phyloP scores from a whole-genome alignment of 1,284 basidiomycete genomes.

The Cryptococcus sp. region DNA sequence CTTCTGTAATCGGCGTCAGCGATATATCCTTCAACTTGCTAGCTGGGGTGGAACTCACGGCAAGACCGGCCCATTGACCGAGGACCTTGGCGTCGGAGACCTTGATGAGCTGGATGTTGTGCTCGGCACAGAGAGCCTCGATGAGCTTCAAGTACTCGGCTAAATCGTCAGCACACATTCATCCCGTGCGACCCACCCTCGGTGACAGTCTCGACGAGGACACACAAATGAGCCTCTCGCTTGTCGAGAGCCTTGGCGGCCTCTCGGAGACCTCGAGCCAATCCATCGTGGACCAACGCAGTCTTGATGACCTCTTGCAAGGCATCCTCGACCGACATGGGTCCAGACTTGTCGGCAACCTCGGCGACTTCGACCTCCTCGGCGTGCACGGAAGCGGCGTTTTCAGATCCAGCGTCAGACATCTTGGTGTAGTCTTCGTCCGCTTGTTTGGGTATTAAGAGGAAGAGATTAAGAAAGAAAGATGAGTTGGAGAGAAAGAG shows the following conservation, averaged over 20 bases:
- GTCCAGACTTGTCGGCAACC: constrained; percentile 77
- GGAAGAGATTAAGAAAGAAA: neutral
- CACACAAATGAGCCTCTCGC: constrained; percentile 96
- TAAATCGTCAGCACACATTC: constrained; percentile 8
- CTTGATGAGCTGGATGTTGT: constrained; percentile 99
- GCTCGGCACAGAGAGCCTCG: constrained; percentile 97
- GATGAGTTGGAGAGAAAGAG: neutral
- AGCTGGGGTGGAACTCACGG: constrained; percentile 48
- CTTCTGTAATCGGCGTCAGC: constrained; percentile 51
- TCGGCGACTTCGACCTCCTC: constrained; percentile 57
- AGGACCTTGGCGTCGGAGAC: constrained; percentile 94
- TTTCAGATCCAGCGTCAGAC: constrained; percentile 98
- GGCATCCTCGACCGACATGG: constrained; percentile 94
- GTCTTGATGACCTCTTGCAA: constrained; percentile 80
- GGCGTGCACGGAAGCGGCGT: constrained; percentile 62
- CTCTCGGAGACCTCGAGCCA: constrained; percentile 96
- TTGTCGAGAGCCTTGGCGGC: constrained; percentile 97
- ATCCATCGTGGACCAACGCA: constrained; percentile 94
- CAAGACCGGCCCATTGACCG: constrained; percentile 96
- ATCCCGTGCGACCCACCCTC: constrained; percentile 52
- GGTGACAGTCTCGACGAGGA: constrained; percentile 97
- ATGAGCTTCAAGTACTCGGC: constrained; percentile 99
- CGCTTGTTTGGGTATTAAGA: constrained; percentile 21
- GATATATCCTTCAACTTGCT: neutral
- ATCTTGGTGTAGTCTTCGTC: constrained; percentile 57